Evolutionary conservation across 164 flowering plant species (phyloP).

Genomic region (Vitis rotundifolia): DNA sequence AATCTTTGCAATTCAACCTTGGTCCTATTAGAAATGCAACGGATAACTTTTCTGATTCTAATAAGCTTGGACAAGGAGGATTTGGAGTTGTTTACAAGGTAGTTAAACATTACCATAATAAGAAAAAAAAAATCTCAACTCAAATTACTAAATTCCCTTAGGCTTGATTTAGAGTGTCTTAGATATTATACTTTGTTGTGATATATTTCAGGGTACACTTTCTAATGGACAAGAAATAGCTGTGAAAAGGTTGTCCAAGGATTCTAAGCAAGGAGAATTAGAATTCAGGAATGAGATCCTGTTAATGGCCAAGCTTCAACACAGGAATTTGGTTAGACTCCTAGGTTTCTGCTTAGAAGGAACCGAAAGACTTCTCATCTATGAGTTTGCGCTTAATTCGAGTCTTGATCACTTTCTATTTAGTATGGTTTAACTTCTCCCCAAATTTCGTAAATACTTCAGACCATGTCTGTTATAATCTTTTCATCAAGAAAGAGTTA

Average conservation of each 20-base stretch:
- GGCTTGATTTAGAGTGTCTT: no score
- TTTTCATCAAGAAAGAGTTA: no score
- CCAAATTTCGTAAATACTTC: no score
- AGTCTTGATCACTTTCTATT: slow-evolving; percentile 25
- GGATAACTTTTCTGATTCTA: slow-evolving; percentile 16
- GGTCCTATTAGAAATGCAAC: slow-evolving; percentile 18
- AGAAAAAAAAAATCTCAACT: no score
- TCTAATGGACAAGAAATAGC: slow-evolving; percentile 18
- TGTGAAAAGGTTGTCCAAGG: slow-evolving; percentile 23
- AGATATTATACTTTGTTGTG: neutral
- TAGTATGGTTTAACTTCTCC: slow-evolving; percentile 8
- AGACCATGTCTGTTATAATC: no score
- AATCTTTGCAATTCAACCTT: slow-evolving; percentile 13
- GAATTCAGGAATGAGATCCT: slow-evolving; percentile 32
- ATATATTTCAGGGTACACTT: slow-evolving; percentile 19
- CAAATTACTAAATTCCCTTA: no score
- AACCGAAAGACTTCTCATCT: slow-evolving; percentile 24
- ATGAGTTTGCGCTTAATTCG: slow-evolving; percentile 25
- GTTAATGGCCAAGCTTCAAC: slow-evolving; percentile 23
- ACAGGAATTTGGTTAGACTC: slow-evolving; percentile 24
- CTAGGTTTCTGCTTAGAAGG: slow-evolving; percentile 20
- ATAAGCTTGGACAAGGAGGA: slow-evolving; percentile 30
- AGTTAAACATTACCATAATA: neutral
- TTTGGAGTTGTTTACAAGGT: slow-evolving; percentile 30
- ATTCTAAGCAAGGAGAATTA: slow-evolving; percentile 22